Percentiles rank a stretch among this genome's conserved stretches.
phyloP scores from a whole-genome alignment of 805 yeast genomes.

The Millerozyma acaciae region DNA sequence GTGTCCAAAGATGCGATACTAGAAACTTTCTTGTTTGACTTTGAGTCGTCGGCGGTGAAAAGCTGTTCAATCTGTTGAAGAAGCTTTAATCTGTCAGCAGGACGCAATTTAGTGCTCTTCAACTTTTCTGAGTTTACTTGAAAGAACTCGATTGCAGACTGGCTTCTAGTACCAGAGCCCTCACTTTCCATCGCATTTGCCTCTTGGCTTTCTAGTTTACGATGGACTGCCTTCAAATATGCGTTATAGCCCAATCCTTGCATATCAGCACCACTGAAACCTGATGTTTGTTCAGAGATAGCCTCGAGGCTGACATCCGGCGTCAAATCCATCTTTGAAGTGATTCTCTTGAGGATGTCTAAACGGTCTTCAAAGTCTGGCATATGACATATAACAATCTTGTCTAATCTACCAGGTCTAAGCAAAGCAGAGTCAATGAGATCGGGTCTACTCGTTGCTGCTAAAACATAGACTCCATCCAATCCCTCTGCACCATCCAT shows the following conservation, averaged over 20 bases:
- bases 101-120: constrained; percentile 23
- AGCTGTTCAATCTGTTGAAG: constrained; percentile 42
- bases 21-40: constrained; percentile 5
- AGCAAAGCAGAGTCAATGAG: constrained; percentile 89
- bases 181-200: constrained; percentile 13
- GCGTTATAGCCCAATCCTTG: constrained; percentile 93
- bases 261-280: constrained; percentile 92
- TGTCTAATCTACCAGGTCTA: constrained; percentile 95
- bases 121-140: constrained; percentile 35
- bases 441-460: constrained; percentile 96
- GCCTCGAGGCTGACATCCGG: constrained; percentile 47
- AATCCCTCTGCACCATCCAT: constrained; percentile 99
- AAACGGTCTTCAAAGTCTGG: constrained; percentile 68
- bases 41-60: constrained; percentile 12
- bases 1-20: constrained; percentile 9
- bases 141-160: constrained; percentile 35
- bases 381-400: constrained; percentile 84
- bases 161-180: constrained; percentile 11
- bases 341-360: constrained; percentile 63
- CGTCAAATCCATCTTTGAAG: constrained; percentile 56
- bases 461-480: constrained; percentile 93
- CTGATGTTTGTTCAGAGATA: constrained; percentile 60
- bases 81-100: constrained; percentile 39
- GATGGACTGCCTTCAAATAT: constrained; percentile 79
- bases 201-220: constrained; percentile 52